Evolutionary conservation across 768 basidiomycete genomes (phyloP), one percentile per base, ranked within the genome.

Genomic region (Leucogyrophana mollusca): DNA sequence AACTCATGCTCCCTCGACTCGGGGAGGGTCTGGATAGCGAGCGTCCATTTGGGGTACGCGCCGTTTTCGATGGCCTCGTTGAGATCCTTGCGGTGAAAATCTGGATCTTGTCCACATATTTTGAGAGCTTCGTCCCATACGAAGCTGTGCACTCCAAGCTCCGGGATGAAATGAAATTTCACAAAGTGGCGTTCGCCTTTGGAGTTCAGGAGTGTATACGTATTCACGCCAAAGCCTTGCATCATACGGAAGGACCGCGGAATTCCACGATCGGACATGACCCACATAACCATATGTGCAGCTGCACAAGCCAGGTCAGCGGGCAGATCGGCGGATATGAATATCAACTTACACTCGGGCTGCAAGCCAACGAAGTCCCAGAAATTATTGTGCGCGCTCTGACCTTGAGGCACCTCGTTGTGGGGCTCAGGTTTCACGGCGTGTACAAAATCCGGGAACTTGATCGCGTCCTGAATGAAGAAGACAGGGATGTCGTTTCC

Each of bases 61-160:
- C 85, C 89, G 23, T 70, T 75, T 27, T 80, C 70, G 51, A 95
- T 93, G 5, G 92, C 91, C 56, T 94, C 92, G 42, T 80, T 78
- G 2, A 94, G 68, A 58, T 94, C 91, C 58, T 92, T 87, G 24
- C 90, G 80, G 52, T 93, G 91, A 67, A 89, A 94, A 64, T 94
- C 91, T 27, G 93, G 91, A 64, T 94, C 92, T 62, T 92, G 89
- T 0, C 89, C 87, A 13, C 54, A 50, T 33, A 94, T 77, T 61
- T 94, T 94, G 50, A 94, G 70, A 1, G 88, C 88, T 55, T 96
- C 93, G 51, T 95, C 92, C 91, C 93, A 95, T 4, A 87, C 71
- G 13, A 94, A 69, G 47, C 82, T 85, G 59, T 93, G 87, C 2
- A 87, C 87, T 17, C 91, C 91, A 13, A 93, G 76, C 64, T 91